phyloP scores from a whole-genome alignment of 495 filamentous ascomycete species.

The Penicillium flavigenum region DNA sequence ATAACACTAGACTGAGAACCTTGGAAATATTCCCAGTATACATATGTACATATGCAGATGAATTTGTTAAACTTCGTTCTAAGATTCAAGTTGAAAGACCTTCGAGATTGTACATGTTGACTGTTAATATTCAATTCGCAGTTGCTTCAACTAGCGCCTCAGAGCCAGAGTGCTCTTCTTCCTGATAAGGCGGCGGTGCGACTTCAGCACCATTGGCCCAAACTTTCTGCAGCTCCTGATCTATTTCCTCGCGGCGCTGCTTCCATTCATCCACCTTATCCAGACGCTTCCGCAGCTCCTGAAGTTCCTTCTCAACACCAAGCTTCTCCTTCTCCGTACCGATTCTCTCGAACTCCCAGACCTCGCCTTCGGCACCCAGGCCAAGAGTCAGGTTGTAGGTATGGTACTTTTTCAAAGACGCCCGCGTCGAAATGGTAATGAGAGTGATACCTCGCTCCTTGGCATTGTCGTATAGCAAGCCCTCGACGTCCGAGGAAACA shows the following conservation, averaged over 20 bases:
- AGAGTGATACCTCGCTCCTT: slow-evolving; percentile 92
- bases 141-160: slow-evolving; percentile 12
- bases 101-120: background rate
- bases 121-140: slow-evolving; percentile 11
- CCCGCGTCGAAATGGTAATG: slow-evolving; percentile 91
- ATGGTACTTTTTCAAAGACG: slow-evolving; percentile 92
- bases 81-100: background rate
- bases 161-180: slow-evolving; percentile 18
- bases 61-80: background rate
- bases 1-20: no score
- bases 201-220: slow-evolving; percentile 50
- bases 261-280: slow-evolving; percentile 83
- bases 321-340: slow-evolving; percentile 90
- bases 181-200: slow-evolving; percentile 42
- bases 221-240: slow-evolving; percentile 62
- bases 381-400: slow-evolving; percentile 84
- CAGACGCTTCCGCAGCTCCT: slow-evolving; percentile 75
- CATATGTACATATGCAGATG: background rate
- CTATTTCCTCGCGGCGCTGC: slow-evolving; percentile 72
- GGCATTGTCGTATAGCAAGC: slow-evolving; percentile 83
- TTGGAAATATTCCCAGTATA: background rate
- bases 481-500: slow-evolving; percentile 92
- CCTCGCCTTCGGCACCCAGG: slow-evolving; percentile 58
- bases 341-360: slow-evolving; percentile 90
- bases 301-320: slow-evolving; percentile 83